A percentile compares a stretch with the other conserved stretches of the same genome.
These are phyloP conservation scores for Auxenochlorella pyrenoidosa DNA, from an alignment of 139 green algal species.

Conservation along the genomic window DNA sequence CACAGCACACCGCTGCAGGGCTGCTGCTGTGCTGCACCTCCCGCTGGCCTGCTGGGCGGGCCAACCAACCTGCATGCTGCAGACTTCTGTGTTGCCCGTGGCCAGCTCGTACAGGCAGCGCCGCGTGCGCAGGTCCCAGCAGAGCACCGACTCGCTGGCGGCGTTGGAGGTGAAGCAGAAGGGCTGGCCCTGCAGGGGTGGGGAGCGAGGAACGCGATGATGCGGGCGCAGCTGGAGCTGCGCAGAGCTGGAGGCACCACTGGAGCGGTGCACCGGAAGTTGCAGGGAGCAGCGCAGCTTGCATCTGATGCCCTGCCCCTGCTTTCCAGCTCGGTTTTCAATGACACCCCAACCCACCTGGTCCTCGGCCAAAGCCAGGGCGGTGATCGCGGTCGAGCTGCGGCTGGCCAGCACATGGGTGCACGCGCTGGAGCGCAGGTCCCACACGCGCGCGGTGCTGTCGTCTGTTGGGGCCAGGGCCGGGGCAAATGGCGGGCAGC, in stretches of 20 bases:
- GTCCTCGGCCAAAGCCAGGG: background rate
- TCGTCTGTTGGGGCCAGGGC: background rate
- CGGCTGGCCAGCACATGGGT: background rate
- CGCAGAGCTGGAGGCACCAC: too few species aligned
- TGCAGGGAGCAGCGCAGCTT: too few species aligned
- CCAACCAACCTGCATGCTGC: background rate
- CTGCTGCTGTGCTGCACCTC: too few species aligned
- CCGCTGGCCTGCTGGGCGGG: too few species aligned
- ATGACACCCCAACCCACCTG: too few species aligned
- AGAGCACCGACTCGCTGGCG: background rate
- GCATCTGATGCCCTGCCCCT: too few species aligned
- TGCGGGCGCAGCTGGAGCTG: too few species aligned
- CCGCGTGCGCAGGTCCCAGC: background rate
- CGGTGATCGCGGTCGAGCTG: background rate
- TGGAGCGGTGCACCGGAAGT: too few species aligned
- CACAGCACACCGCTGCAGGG: too few species aligned
- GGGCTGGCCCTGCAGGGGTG: background rate
- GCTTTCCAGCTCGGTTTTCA: too few species aligned
- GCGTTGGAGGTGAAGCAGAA: background rate
- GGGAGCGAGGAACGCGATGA: background rate
- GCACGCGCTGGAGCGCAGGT: background rate
- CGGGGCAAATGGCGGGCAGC: too few species aligned
- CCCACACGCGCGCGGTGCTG: background rate
- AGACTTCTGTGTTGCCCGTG: background rate
- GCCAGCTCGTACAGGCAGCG: constrained; percentile 12